Percentiles rank a stretch among this genome's conserved stretches.
phyloP scores from a whole-genome alignment of 441 rosid species.

The Kokia cookei region DNA sequence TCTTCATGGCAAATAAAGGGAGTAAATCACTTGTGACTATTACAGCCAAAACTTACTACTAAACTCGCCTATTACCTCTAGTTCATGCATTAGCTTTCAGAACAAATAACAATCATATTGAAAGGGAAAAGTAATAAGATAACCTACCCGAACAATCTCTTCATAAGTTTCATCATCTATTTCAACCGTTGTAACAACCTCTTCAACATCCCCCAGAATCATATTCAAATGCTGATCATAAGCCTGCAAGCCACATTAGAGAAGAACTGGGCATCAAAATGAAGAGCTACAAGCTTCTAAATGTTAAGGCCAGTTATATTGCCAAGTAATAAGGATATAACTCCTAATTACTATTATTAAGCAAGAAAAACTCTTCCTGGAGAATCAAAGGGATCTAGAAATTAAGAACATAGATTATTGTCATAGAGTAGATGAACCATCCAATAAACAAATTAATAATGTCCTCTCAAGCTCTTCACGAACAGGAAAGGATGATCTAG shows the following conservation, averaged over 20 bases:
- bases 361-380: neutral
- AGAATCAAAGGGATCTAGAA: neutral
- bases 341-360: neutral
- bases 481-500: neutral
- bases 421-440: neutral
- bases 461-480: neutral
- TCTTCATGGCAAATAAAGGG: neutral
- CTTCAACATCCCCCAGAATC: slow-evolving; percentile 99
- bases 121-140: neutral
- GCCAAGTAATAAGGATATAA: neutral
- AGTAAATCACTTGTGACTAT: neutral
- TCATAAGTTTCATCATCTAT: slow-evolving; percentile 98
- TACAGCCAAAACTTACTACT: neutral
- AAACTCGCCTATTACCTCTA: neutral
- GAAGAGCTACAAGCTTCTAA: neutral
- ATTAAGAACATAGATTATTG: neutral
- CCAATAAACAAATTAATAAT: neutral
- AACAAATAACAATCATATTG: neutral
- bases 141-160: slow-evolving; percentile 93
- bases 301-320: neutral
- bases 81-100: neutral
- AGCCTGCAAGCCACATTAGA: slow-evolving; percentile 45
- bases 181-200: slow-evolving; percentile 87
- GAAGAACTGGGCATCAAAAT: neutral
- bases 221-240: slow-evolving; percentile 98